Evolutionary conservation across 768 basidiomycete genomes (phyloP), one percentile per base, ranked within the genome.

Genomic region (Russula dissimulans): DNA sequence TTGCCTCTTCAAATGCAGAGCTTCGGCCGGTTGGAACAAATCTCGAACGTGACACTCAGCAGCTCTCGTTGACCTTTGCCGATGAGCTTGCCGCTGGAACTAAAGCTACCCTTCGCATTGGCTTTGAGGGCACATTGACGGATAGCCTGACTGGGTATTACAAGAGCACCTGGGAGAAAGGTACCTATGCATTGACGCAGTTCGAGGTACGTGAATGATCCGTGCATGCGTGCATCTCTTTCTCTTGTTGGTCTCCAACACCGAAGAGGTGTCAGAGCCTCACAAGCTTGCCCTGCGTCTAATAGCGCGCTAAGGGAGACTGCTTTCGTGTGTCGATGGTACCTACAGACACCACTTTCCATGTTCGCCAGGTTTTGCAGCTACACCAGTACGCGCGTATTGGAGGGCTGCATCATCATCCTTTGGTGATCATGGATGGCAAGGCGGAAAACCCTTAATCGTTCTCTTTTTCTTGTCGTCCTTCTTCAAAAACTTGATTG

Each of bases 141-240:
- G 79, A 79, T 43, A 77, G 75, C 57, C 89, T 97, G 91, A 81
- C 81, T 69, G 93, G 91, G 31, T 92, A 93, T 72, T 93, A 93
- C 75, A 80, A 80, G 81, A 87, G 69, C 70, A 80, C 44, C 79
- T 84, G 50, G 85, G 84, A 36, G 79, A 82, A 65, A 81, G 80
- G 65, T 81, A 81, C 80, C 61, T 89, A 89, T 69, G 79, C 87
- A 32, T 75, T 98, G 54, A 97, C 95, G 39, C 95, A 98, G 73
- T 95, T 94, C 65, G 91, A 88, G 77, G 88, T 84, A 60, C 44
- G 68, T 60, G 22, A 4, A 1, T 26, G 9, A 18, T 54, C 38
- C 29, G 6, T 29, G 7, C 26, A 18, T 48, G 8, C 22, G 22
- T 14, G 41, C 50, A 22, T 36, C 10, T 36, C 34, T 10, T 7